Base-by-base conservation (phyloP, 768 basidiomycete species). In the Peribolospora baueri region DNA sequence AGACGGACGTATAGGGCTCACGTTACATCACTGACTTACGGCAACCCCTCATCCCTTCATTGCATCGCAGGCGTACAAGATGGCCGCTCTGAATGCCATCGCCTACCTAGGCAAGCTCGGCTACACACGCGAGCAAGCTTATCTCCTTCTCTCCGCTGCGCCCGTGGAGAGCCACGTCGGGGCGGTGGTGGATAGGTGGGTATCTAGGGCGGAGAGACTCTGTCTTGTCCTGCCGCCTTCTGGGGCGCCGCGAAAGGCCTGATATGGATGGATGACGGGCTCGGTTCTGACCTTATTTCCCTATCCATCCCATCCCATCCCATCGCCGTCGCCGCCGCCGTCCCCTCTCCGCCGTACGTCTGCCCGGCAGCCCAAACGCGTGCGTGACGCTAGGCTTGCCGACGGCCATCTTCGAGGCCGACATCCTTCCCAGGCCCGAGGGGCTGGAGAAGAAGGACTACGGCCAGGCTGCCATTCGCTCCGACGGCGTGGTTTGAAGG, bases 101-200 rank as follows among this genome's bases (percentile, higher is more conserved):
- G 73, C 74, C 2, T 84, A 84, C 64, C 70, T 84, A 48, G 54
- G 49, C 45, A 56, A 80, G 76, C 69, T 82, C 52, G 81, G 81
- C 36, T 82, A 82, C 60, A 81, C 82, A 42, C 77, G 80, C 10
- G 81, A 84, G 65, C 82, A 84, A 70, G 77, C 78, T 4, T 82
- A 81, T 61, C 72, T 81, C 7, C 67, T 82, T 11, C 70, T 82
- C 25, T 77, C 77, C 2, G 79, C 79, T 0, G 80, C 80, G 2
- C 79, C 80, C 0, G 67, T 81, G 48, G 80, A 82, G 63, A 75
- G 75, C 52, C 79, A 80, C 60, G 73, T 80, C 56, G 78, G 75
- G n/a, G 78, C 78, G 25, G 58, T 82, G 40, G 81, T 82, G 48
- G 79, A 79, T 66, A 50, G 75, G n/a, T 52, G 13, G 40, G 7